Percentiles rank a stretch among this genome's conserved stretches.
These are phyloP conservation scores for Tolypocladium tundrense DNA, from an alignment of 2,329 filamentous ascomycete species.

Conservation along the genomic window DNA sequence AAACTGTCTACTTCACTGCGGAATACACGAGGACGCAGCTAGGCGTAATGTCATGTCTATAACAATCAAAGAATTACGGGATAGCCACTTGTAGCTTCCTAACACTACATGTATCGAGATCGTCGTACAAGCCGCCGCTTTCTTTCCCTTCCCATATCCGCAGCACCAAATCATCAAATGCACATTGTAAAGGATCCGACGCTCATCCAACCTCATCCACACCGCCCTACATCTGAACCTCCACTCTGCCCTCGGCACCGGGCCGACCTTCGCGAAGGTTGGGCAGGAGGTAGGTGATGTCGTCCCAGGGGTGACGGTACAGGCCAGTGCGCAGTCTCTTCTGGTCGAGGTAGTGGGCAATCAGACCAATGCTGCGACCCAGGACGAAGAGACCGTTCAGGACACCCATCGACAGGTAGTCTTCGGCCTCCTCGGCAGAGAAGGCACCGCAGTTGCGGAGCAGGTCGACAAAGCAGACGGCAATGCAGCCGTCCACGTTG, in stretches of 20 bases:
- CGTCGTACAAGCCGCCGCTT: conserved; percentile 25
- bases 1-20: neutral
- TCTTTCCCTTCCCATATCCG: conserved; percentile 14
- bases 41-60: conserved; percentile 18
- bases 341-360: conserved; percentile 99
- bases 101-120: conserved; percentile 24
- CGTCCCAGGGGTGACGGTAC: conserved; percentile 98
- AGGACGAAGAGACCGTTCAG: conserved; percentile 99
- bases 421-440: conserved; percentile 90
- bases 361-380: conserved; percentile 93
- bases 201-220: conserved; percentile 12
- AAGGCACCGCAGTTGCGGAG: conserved; percentile 97
- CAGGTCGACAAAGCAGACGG: conserved; percentile 97
- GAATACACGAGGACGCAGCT: neutral
- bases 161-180: conserved; percentile 22
- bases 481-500: conserved; percentile 96
- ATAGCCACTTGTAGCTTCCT: conserved; percentile 20
- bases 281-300: conserved; percentile 90
- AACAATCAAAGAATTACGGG: conserved; percentile 20
- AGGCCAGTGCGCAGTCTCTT: conserved; percentile 97
- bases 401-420: conserved; percentile 98
- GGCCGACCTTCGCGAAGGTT: conserved; percentile 61
- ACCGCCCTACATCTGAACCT: conserved; percentile 61
- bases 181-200: conserved; percentile 17
- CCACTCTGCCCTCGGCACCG: conserved; percentile 76